Evolutionary conservation across 1,284 basidiomycete genomes (phyloP).

Genomic region (Flammula alnicola): DNA sequence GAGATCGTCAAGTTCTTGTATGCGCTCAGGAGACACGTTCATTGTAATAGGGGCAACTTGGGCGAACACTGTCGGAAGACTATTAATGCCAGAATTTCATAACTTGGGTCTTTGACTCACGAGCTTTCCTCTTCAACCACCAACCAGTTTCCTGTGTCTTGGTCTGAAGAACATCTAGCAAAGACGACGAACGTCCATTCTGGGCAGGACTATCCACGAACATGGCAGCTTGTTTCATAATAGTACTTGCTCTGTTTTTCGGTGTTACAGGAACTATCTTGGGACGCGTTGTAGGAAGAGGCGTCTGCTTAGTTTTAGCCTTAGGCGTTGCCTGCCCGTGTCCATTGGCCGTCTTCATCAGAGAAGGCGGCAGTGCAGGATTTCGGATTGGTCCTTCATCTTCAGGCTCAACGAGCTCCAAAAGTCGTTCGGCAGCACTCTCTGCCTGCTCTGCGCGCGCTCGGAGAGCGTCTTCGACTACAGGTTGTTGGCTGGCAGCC

Average conservation of each 20-base stretch:
- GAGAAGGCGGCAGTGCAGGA: conserved; percentile 58
- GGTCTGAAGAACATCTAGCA: conserved; percentile 68
- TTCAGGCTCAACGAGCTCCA: conserved; percentile 81
- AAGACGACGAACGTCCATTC: conserved; percentile 54
- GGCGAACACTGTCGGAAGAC: conserved; percentile 48
- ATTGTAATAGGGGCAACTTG: conserved; percentile 48
- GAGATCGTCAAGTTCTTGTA: conserved; percentile 55
- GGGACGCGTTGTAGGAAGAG: conserved; percentile 30
- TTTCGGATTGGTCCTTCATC: conserved; percentile 53
- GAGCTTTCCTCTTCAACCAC: conserved; percentile 74
- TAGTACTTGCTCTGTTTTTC: conserved; percentile 54
- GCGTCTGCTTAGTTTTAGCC: conserved; percentile 40
- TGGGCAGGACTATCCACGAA: conserved; percentile 76
- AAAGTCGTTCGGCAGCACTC: conserved; percentile 80
- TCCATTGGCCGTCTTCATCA: conserved; percentile 49
- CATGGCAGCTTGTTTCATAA: conserved; percentile 75
- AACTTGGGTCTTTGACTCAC: conserved; percentile 56
- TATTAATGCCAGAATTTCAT: conserved; percentile 16
- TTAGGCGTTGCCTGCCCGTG: conserved; percentile 44
- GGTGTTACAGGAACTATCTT: conserved; percentile 60
- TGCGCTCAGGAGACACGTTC: conserved; percentile 39
- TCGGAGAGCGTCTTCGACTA: conserved; percentile 82
- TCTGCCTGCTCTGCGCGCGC: conserved; percentile 89
- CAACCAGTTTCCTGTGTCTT: conserved; percentile 70
- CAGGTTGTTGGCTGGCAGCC: conserved; percentile 43